Evolutionary conservation across 352 stramenopile genomes (phyloP), one percentile per base, ranked within the genome.

Genomic region (Pythium insidiosum): DNA sequence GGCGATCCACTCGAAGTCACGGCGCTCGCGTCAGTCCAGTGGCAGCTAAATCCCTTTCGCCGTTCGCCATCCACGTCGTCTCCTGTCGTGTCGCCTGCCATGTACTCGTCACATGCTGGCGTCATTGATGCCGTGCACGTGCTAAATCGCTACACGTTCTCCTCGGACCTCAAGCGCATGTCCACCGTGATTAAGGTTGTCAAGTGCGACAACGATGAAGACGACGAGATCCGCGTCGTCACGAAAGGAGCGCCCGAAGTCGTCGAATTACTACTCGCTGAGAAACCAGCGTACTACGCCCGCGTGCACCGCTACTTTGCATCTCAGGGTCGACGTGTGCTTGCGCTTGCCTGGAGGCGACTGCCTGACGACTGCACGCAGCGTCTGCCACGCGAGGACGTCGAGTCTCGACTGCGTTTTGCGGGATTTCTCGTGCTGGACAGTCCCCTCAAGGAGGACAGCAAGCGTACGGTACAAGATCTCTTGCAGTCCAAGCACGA

Each of bases 191-290:
- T 86, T 6, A 50, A 28, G 6, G 26, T 73, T 6, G 24, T 33
- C 1, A 67, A 69, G 25, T 24, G 50, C 13, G 55, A 74, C 29
- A 71, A 59, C 19, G 62, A 69, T 15, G 59, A 56, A 50, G 19
- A 29, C 7, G 47, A 61, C 6, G 60, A 73, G 39, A 16, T 53
- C 7, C 63, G 61, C 6, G 46, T 86, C 20, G 61, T 98, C 16
- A 78, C 85, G n/a, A 98, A 98, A 66, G 95, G 95, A 38, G 92
- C 94, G 5, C 95, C 95, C 5, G 95, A 98, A 59, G 80, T 81
- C 6, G 48, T 98, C 6, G 69, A 86, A 30, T 29, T 52, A 1
- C 62, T 97, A 21, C 67, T 98, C 5, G 50, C 58, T 13, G 54
- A 68, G n/a, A 68, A 87, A 13, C 89, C 91, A 4, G 11, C 39